These are phyloP conservation scores for Myriosclerotinia duriaeana DNA, from an alignment of 2,329 filamentous ascomycete genomes.

Conservation along the genomic window DNA sequence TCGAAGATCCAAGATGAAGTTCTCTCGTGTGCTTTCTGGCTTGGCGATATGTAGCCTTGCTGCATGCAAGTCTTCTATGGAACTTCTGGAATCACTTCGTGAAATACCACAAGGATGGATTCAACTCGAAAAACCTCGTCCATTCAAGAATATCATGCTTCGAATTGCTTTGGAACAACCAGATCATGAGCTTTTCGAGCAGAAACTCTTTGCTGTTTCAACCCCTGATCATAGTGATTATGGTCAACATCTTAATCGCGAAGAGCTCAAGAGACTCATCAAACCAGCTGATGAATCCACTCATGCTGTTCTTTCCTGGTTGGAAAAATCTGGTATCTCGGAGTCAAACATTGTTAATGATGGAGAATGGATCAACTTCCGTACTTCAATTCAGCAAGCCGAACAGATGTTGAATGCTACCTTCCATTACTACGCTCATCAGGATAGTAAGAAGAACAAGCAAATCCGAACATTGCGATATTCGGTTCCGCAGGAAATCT, in stretches of 20 bases:
- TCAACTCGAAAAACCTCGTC: slow-evolving; percentile 28
- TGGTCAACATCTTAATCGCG: slow-evolving; percentile 52
- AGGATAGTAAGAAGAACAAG: slow-evolving; percentile 45
- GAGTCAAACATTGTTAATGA: slow-evolving; percentile 50
- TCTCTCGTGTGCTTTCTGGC: slow-evolving; percentile 12
- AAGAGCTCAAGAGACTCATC: slow-evolving; percentile 54
- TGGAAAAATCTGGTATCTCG: slow-evolving; percentile 51
- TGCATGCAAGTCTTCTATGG: slow-evolving; percentile 21
- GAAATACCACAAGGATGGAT: slow-evolving; percentile 34
- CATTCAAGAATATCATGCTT: slow-evolving; percentile 28
- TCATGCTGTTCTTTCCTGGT: slow-evolving; percentile 54
- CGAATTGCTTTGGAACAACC: slow-evolving; percentile 43
- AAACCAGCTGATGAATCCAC: slow-evolving; percentile 52
- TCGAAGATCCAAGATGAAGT: slow-evolving; percentile 19
- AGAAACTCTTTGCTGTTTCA: slow-evolving; percentile 45
- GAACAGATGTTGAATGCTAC: slow-evolving; percentile 38
- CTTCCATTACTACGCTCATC: slow-evolving; percentile 42
- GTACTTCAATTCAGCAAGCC: slow-evolving; percentile 35
- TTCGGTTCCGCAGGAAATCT: slow-evolving; percentile 42
- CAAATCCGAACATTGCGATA: slow-evolving; percentile 51
- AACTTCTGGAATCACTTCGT: slow-evolving; percentile 33
- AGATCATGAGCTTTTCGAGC: slow-evolving; percentile 47
- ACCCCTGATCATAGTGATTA: slow-evolving; percentile 52
- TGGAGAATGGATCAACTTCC: slow-evolving; percentile 51
- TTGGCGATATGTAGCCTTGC: slow-evolving; percentile 22